These are phyloP conservation scores for Prototheca wickerhamii DNA, from an alignment of 163 green algal genomes.

Conservation along the genomic window DNA sequence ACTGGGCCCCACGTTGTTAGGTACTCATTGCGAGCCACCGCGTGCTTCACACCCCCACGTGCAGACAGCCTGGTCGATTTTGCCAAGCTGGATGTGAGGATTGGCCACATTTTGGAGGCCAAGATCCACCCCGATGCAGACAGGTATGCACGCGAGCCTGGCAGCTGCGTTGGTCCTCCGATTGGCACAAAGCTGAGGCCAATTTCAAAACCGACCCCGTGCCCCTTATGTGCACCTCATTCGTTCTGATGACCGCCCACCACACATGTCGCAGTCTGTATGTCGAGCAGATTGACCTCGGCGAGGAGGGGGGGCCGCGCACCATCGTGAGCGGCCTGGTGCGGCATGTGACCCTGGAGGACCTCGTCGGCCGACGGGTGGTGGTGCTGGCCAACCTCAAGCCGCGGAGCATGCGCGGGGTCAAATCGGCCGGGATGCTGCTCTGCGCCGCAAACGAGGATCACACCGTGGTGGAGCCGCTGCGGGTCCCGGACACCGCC, in stretches of 20 bases:
- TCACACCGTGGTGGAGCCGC: conserved; percentile 77
- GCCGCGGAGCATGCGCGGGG: conserved; percentile 82
- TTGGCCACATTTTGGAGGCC: conserved; percentile 36
- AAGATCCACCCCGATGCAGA: conserved; percentile 47
- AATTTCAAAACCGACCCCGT: background rate
- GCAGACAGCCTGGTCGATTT: conserved; percentile 4
- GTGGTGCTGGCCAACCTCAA: conserved; percentile 89
- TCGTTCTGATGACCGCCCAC: background rate
- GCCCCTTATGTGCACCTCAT: background rate
- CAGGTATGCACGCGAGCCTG: conserved; percentile 6
- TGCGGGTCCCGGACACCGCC: conserved; percentile 58
- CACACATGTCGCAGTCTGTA: background rate
- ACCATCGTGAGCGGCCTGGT: conserved; percentile 64
- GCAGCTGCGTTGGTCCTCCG: background rate
- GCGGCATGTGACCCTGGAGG: conserved; percentile 63
- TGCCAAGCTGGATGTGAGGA: conserved; percentile 35
- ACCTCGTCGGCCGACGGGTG: conserved; percentile 41
- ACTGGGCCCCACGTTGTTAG: too few species aligned
- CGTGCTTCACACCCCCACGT: too few species aligned
- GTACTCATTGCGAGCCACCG: background rate
- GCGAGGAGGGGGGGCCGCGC: conserved; percentile 47
- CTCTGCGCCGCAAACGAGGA: conserved; percentile 75
- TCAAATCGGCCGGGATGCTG: conserved; percentile 93
- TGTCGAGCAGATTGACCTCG: conserved; percentile 65
- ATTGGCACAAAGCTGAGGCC: background rate